These are phyloP conservation scores for Macrolepiota albuminosa DNA, from an alignment of 768 basidiomycete species.

Conservation along the genomic window DNA sequence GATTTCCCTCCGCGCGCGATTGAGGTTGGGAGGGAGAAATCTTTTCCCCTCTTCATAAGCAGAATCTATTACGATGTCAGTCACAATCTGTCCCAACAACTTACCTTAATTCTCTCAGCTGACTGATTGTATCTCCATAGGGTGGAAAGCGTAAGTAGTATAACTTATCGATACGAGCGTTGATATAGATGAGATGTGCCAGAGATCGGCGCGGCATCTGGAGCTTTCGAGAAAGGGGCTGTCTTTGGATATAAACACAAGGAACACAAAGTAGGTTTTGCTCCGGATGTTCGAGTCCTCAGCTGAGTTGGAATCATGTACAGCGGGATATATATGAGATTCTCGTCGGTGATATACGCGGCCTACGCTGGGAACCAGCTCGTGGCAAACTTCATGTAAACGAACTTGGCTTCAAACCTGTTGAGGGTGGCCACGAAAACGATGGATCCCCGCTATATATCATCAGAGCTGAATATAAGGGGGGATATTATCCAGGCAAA, in stretches of 20 bases:
- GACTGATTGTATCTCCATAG: constrained; percentile 23
- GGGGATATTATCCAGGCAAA: constrained; percentile 61
- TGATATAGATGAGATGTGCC: constrained; percentile 1
- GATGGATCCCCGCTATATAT: constrained; percentile 60
- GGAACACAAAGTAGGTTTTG: constrained; percentile 49
- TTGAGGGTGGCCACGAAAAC: constrained; percentile 65
- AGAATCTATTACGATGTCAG: constrained; percentile 56
- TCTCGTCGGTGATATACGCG: constrained; percentile 57
- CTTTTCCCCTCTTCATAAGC: constrained; percentile 50
- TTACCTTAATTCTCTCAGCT: background rate
- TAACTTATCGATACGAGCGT: constrained; percentile 25
- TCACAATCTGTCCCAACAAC: background rate
- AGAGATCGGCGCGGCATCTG: constrained; percentile 68
- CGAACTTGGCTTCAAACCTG: constrained; percentile 42
- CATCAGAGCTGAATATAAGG: constrained; percentile 50
- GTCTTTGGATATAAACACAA: constrained; percentile 58
- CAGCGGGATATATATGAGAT: constrained; percentile 64
- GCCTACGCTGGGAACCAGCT: constrained; percentile 52
- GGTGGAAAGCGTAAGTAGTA: constrained; percentile 48
- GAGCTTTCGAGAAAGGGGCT: constrained; percentile 53
- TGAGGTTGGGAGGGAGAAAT: constrained; percentile 49
- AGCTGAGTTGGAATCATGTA: background rate
- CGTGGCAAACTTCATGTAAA: constrained; percentile 41
- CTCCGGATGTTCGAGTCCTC: background rate
- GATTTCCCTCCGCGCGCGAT: constrained; percentile 57